phyloP scores from a whole-genome alignment of 2,329 filamentous ascomycete genomes.

The Ciborinia camelliae region DNA sequence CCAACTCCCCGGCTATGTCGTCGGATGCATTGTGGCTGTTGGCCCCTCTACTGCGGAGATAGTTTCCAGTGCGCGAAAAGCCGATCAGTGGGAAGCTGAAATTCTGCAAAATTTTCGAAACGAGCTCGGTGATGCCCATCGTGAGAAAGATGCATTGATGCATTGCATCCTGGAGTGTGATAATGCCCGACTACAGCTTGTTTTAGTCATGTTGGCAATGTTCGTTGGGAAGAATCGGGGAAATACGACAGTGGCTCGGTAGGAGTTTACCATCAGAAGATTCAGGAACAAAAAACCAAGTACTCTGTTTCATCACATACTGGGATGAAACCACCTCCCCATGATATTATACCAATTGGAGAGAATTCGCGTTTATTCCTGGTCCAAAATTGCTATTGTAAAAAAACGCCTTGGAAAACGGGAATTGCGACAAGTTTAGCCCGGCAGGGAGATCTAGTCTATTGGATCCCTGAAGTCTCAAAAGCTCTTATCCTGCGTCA shows the following conservation, averaged over 20 bases:
- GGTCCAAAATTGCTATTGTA: background rate
- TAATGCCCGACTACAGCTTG: background rate
- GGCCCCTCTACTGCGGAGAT: background rate
- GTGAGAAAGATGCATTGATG: slow-evolving; percentile 8
- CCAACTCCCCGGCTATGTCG: background rate
- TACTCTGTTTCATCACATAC: too few species aligned
- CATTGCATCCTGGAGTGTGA: background rate
- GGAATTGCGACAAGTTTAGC: background rate
- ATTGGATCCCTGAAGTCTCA: too few species aligned
- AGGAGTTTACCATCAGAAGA: background rate
- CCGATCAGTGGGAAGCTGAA: background rate
- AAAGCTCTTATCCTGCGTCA: background rate
- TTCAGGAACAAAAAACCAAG: background rate
- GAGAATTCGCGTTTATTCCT: background rate
- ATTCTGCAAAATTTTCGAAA: background rate
- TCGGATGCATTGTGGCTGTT: slow-evolving; percentile 4
- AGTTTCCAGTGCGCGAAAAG: background rate
- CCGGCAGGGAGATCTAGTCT: background rate
- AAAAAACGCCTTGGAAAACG: background rate
- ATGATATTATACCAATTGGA: background rate
- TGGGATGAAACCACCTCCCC: too few species aligned
- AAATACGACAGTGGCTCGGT: background rate
- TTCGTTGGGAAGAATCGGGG: background rate
- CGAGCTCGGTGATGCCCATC: background rate
- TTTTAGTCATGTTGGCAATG: background rate